Base-by-base conservation (phyloP, 2,329 filamentous ascomycete genomes). In the Monilinia aucupariae region DNA sequence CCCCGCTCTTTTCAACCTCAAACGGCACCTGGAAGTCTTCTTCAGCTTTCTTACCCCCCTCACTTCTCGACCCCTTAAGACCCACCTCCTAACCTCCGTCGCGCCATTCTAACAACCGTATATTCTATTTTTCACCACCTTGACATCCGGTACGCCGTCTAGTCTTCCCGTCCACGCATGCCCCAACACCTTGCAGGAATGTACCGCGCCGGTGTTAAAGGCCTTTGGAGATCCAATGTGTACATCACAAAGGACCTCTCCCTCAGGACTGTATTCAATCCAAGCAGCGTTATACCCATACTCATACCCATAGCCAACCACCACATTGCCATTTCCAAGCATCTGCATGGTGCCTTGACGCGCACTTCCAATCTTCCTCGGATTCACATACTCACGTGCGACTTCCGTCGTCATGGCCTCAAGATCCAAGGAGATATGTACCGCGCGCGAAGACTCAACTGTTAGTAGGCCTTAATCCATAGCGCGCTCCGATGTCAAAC, bases 331-430 rank as follows among this genome's bases (percentile, higher is more conserved):
- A 45, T 27, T 25, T 9, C 34, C 27, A 6, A 70, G 59, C 2
- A 66, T 32, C 25, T 70, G 68, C 45, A 69, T 47, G 4, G 48
- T 67, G 7, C 67, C 68, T 41, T 69, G 69, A 3, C 64, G 65
- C 2, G 39, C 58, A 12, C 45, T 63, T 27, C 67, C n/a, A 13
- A 74, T 68, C 30, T 64, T 59, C 10, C 43, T 37, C 2, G 68
- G 62, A 50, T 67, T 62, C 25, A 65, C 27, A 47, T 65, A 69
- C 6, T 41, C 37, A 2, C 50, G 12, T 15, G 59, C 47, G 8
- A 67, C 2, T 15, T 62, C 39, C 1, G 64, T 64, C 20, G 66
- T 68, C 67, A 68, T 70, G 17, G 50, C 48, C 13, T 50, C 34
- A 1, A 64, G 20, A 59, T 68, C 62, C 0, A 69, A 60, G 8